Conservation (phyloP, 805 yeast genomes). For the Tetrapisispora iriomotensis region DNA sequence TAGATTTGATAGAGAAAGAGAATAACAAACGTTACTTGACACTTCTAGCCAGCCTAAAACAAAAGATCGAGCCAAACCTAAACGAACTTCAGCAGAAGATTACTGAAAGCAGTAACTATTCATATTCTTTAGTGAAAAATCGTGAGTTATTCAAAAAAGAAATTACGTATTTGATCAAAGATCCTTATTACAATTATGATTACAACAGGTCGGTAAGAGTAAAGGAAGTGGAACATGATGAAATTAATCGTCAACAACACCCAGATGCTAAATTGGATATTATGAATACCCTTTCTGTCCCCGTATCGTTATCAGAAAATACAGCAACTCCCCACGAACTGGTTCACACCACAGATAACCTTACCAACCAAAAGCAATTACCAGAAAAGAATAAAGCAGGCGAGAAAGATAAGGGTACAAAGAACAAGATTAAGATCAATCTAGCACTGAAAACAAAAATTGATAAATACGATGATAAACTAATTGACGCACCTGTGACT, state of each 20-base stretch:
- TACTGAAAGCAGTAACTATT: conserved; percentile 12
- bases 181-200: conserved; percentile 18
- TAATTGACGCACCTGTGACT: not conserved
- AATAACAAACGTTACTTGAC: conserved; percentile 11
- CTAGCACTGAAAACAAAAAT: conserved; percentile 18
- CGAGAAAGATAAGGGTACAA: not conserved
- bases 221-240: conserved; percentile 14
- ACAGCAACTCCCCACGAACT: not conserved
- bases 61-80: conserved; percentile 14
- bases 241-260: conserved; percentile 9
- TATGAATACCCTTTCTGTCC: too few species aligned
- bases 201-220: conserved; percentile 19
- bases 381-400: not conserved
- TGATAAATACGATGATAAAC: conserved; percentile 10
- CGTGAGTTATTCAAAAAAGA: conserved; percentile 17
- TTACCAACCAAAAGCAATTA: not conserved
- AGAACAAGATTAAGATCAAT: conserved; percentile 16
- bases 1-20: conserved; percentile 9
- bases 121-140: conserved; percentile 7
- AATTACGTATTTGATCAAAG: conserved; percentile 15
- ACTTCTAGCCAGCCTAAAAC: conserved; percentile 10
- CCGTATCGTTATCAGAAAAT: too few species aligned
- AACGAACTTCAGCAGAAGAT: conserved; percentile 9
- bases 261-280: conserved; percentile 1
- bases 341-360: not conserved